Evolutionary conservation across 768 basidiomycete genomes (phyloP).

Genomic region (Pilatotrama ljubarskyi): DNA sequence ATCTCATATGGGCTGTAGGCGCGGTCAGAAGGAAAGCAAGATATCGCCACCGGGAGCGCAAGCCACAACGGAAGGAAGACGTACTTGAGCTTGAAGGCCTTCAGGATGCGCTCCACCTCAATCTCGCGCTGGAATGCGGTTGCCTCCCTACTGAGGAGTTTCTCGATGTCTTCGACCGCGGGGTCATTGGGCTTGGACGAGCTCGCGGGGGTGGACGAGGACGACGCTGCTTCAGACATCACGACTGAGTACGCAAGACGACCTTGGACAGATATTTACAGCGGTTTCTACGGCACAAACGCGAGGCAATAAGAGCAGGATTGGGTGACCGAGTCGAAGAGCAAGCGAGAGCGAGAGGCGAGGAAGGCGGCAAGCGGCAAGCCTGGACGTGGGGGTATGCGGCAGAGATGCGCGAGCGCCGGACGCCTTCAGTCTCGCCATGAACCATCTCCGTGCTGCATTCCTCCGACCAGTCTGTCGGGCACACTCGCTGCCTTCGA

Average conservation of each 20-base stretch:
- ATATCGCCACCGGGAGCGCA: too few species aligned
- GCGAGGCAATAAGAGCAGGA: neutral
- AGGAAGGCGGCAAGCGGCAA: neutral
- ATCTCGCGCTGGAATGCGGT: conserved; percentile 85
- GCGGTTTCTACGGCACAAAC: conserved; percentile 1
- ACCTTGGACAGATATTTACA: conserved; percentile 11
- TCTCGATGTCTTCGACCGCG: conserved; percentile 67
- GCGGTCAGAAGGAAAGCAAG: neutral
- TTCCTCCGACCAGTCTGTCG: conserved; percentile 18
- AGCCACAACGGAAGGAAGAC: conserved; percentile 27
- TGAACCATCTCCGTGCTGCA: conserved; percentile 28
- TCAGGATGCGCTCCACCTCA: conserved; percentile 89
- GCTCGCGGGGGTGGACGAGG: conserved; percentile 19
- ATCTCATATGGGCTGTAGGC: conserved; percentile 87
- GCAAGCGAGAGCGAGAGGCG: neutral
- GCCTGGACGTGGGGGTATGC: conserved; percentile 12
- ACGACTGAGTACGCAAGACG: conserved; percentile 12
- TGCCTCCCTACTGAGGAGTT: conserved; percentile 75
- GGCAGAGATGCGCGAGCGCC: conserved; percentile 15
- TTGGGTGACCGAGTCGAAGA: neutral
- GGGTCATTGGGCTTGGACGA: conserved; percentile 18
- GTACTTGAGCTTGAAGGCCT: conserved; percentile 95
- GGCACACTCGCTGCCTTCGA: neutral
- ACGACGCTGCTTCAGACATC: conserved; percentile 27
- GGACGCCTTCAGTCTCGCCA: conserved; percentile 14